These are phyloP conservation scores for Fusarium decemcellulare DNA, from an alignment of 2,329 filamentous ascomycete genomes.

Conservation along the genomic window DNA sequence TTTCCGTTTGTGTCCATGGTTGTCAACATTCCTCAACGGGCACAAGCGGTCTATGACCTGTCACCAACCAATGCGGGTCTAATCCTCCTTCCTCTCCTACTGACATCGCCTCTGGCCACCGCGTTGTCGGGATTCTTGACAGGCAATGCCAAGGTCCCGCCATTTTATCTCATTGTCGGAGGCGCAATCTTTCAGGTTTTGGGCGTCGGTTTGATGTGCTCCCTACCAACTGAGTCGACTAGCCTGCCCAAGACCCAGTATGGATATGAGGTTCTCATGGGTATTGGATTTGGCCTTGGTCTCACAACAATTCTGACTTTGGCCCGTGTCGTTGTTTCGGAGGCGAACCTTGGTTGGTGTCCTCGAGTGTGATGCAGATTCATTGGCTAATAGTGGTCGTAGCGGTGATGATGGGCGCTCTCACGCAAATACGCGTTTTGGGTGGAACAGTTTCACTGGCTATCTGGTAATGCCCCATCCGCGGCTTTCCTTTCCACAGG, in stretches of 20 bases:
- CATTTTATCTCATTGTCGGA: constrained; percentile 24
- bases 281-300: constrained; percentile 30
- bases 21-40: constrained; percentile 33
- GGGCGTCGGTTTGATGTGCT: constrained; percentile 32
- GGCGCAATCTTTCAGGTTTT: constrained; percentile 24
- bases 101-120: constrained; percentile 28
- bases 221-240: constrained; percentile 3
- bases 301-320: constrained; percentile 30
- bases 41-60: constrained; percentile 22
- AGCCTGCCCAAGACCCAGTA: constrained; percentile 14
- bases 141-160: constrained; percentile 24
- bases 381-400: background rate
- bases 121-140: constrained; percentile 22
- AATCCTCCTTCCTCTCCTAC: constrained; percentile 22
- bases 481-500: background rate
- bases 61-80: constrained; percentile 25
- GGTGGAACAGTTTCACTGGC: constrained; percentile 37
- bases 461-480: constrained; percentile 6
- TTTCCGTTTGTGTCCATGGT: constrained; percentile 33
- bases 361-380: accelerated
- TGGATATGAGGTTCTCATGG: constrained; percentile 32
- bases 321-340: constrained; percentile 16
- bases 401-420: constrained; percentile 36
- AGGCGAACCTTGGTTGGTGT: constrained; percentile 17
- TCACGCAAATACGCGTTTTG: constrained; percentile 31